These are phyloP conservation scores for Citrus cavaleriei DNA, from an alignment of 345 rosid genomes.

Conservation along the genomic window DNA sequence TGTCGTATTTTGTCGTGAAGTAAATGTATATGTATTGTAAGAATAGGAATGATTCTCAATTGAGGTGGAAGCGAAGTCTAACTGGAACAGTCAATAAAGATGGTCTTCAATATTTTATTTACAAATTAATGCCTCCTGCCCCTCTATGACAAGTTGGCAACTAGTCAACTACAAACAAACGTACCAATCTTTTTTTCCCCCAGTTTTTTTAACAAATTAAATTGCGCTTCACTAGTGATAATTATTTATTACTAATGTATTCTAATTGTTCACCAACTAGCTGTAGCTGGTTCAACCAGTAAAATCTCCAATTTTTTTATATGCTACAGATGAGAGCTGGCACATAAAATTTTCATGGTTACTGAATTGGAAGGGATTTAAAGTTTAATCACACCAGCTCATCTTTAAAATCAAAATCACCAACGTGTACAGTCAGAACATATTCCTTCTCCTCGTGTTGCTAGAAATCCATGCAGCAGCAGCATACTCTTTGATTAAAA, in stretches of 20 bases:
- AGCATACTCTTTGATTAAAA: not conserved
- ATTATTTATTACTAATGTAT: too few relatives aligned
- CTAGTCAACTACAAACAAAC: too few relatives aligned
- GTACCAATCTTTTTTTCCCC: too few relatives aligned
- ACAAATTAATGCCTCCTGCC: too few relatives aligned
- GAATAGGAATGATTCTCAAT: too few relatives aligned
- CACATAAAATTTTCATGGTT: not conserved
- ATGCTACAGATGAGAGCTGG: not conserved
- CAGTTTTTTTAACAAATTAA: too few relatives aligned
- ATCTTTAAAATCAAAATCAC: not conserved
- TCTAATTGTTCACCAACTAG: too few relatives aligned
- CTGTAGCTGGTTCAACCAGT: too few relatives aligned
- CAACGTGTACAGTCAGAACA: not conserved
- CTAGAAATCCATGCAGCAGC: not conserved
- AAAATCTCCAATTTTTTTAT: not conserved
- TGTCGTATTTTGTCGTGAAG: not conserved
- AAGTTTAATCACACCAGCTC: not conserved
- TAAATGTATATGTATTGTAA: not conserved
- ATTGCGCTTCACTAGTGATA: too few relatives aligned
- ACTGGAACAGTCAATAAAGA: not conserved
- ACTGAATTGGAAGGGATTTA: not conserved
- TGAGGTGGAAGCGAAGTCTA: too few relatives aligned
- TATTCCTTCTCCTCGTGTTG: not conserved
- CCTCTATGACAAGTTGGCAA: too few relatives aligned
- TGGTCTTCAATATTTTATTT: too few relatives aligned